Evolutionary conservation across 495 filamentous ascomycete genomes (phyloP).

Genomic region (Hypoxylon fuscum): DNA sequence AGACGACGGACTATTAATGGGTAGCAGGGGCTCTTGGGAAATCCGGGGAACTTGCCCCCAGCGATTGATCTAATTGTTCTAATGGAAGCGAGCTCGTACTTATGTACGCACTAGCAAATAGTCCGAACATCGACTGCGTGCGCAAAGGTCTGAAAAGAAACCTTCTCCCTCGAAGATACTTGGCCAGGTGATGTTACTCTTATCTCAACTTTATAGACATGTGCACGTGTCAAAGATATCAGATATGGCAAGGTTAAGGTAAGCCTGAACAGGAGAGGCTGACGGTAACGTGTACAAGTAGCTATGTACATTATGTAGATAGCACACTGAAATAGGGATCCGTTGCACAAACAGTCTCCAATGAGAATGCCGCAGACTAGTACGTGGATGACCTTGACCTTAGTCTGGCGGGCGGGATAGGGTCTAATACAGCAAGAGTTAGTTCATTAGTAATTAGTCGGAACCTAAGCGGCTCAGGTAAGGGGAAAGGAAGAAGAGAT

Average conservation of each 20-base stretch:
- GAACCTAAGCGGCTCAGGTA: conserved; percentile 31
- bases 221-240: conserved; percentile 17
- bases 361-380: conserved; percentile 14
- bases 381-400: conserved; percentile 19
- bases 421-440: conserved; percentile 29
- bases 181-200: conserved; percentile 12
- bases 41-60: conserved; percentile 39
- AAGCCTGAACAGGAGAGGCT: conserved; percentile 28
- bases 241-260: conserved; percentile 20
- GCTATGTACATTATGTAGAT: conserved; percentile 1
- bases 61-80: conserved; percentile 20
- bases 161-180: neutral
- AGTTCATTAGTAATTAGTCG: conserved; percentile 35
- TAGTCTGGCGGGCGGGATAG: conserved; percentile 9
- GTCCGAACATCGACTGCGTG: conserved; percentile 1
- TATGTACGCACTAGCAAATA: conserved; percentile 13
- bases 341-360: conserved; percentile 20
- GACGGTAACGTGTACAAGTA: conserved; percentile 16
- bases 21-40: conserved; percentile 29
- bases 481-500: conserved; percentile 20
- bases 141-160: conserved; percentile 5
- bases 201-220: conserved; percentile 29
- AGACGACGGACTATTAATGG: conserved; percentile 18
- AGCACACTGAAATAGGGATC: neutral
- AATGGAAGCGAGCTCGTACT: conserved; percentile 20